Percentiles rank a stretch among this genome's conserved stretches.
phyloP scores from a whole-genome alignment of 352 stramenopile species.

The Globisporangium rhizosaccharum region DNA sequence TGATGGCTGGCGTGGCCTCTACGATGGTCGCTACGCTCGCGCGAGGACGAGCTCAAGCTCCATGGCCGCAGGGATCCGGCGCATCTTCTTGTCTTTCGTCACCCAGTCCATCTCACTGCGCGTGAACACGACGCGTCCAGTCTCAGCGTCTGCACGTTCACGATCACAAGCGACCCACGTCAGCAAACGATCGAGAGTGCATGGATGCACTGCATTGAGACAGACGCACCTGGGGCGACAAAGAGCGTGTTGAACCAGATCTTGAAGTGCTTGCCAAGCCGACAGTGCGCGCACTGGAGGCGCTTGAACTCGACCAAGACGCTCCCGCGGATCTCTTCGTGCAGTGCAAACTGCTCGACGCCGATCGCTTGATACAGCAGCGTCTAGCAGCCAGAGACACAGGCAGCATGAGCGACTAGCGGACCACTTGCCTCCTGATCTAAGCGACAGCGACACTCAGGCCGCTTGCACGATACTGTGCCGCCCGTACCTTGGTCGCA shows the following conservation, averaged over 20 bases:
- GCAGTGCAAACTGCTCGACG: constrained; percentile 42
- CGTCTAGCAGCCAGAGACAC: constrained; percentile 5
- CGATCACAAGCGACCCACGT: background rate
- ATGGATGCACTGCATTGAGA: background rate
- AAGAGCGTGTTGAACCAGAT: constrained; percentile 72
- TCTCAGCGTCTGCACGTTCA: constrained; percentile 25
- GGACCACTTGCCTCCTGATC: background rate
- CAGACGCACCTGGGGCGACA: constrained; percentile 21
- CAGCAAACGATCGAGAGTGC: too few relatives aligned
- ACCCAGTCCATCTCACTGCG: constrained; percentile 66
- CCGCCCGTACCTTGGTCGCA: constrained; percentile 19
- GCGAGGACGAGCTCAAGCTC: constrained; percentile 48
- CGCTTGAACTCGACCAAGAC: constrained; percentile 59
- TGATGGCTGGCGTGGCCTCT: too few relatives aligned
- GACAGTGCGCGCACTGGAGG: constrained; percentile 27
- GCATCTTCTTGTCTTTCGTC: constrained; percentile 52
- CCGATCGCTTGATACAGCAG: constrained; percentile 46
- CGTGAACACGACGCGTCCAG: constrained; percentile 28
- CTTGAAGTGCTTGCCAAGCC: constrained; percentile 61
- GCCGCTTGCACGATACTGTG: too few relatives aligned
- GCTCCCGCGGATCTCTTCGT: constrained; percentile 39
- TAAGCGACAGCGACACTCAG: too few relatives aligned
- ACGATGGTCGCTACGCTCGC: background rate
- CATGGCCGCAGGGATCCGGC: constrained; percentile 52
- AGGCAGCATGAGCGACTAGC: background rate